Conservation (phyloP, 2,329 filamentous ascomycete species). For the Botrytis hyacinthi region DNA sequence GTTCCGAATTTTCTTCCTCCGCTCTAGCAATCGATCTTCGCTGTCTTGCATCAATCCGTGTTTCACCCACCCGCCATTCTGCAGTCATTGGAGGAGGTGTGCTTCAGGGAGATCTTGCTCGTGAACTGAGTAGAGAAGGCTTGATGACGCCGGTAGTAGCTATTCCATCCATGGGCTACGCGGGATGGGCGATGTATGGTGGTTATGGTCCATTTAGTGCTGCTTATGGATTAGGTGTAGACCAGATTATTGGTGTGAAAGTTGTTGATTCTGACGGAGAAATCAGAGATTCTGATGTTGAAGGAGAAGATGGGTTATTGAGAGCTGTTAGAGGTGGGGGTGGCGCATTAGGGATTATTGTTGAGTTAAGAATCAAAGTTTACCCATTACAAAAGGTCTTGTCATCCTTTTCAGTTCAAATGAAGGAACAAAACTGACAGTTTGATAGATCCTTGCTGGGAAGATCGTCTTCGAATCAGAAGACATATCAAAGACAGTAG, state of each 20-base stretch:
- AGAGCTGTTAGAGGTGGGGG: slow-evolving; percentile 44
- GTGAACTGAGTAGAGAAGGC: slow-evolving; percentile 35
- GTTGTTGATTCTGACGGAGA: slow-evolving; percentile 42
- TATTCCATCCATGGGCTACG: slow-evolving; percentile 38
- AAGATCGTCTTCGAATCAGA: slow-evolving; percentile 39
- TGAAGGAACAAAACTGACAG: background rate
- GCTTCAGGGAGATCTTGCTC: slow-evolving; percentile 36
- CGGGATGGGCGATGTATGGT: slow-evolving; percentile 41
- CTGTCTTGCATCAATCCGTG: slow-evolving; percentile 38
- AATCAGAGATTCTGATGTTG: slow-evolving; percentile 41
- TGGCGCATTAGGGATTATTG: slow-evolving; percentile 43
- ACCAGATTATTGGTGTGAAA: slow-evolving; percentile 42
- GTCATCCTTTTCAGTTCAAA: background rate
- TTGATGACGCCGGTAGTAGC: slow-evolving; percentile 36
- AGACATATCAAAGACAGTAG: slow-evolving; percentile 34
- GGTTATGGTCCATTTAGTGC: slow-evolving; percentile 40
- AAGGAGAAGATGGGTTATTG: slow-evolving; percentile 33
- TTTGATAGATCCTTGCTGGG: slow-evolving; percentile 34
- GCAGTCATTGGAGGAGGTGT: slow-evolving; percentile 42
- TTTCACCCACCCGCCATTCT: slow-evolving; percentile 35
- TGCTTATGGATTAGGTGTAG: slow-evolving; percentile 40
- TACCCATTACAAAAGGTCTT: slow-evolving; percentile 40
- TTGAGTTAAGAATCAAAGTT: slow-evolving; percentile 43
- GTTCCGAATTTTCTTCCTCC: slow-evolving; percentile 37
- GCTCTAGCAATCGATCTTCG: slow-evolving; percentile 43